Base-by-base conservation (phyloP, 140 eudicot genomes). In the Ambrosia hybrid region DNA sequence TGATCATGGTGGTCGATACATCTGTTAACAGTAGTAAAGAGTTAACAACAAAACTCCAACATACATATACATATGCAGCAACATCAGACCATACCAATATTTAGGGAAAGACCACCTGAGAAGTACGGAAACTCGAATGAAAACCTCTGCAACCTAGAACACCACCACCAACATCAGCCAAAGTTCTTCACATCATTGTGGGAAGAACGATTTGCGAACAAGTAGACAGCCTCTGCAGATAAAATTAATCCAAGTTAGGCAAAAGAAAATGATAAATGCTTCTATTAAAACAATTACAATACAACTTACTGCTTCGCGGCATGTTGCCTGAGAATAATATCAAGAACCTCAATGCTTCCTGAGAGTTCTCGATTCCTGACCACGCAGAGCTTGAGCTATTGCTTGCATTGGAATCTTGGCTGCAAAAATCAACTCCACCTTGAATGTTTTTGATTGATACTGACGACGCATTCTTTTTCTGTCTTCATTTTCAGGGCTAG, bases 371-470 rank as follows among this genome's bases (percentile, higher is more conserved):
- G 88, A 75, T 58, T 87, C 96, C 60, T 84, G 90, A 57, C 96
- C 96, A 1, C 91, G 88, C 10, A 89, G 58, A 30, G 94, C 96
- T 73, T 83, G 83, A 0, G 85, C 91, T 62, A 89, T 86, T 4
- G 91, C 85, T 51, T 87, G 90, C 93, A 89, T 86, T 3, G 96
- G 96, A 30, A 89, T 89, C 70, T 86, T 89, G 4, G 93, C 93
- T 6, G 96, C 94, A 79, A 79, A 89, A 68, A 87, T 86, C 10
- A 89, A 63, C 74, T 85, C 96, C 63, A 89, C 96, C 74, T 84
- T 86, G 30, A 72, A 89, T 1, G 92, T 82, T 64, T 89, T 89
- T 0, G 92, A 82, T 13, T 83, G 82, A 62, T 82, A 89, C 10
- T 79, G 88, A 4, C 91, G 88, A 13, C 88, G 77, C 45, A 80